Conservation (phyloP, 495 filamentous ascomycete species). For the Pseudomonodictys pantanalensis region DNA sequence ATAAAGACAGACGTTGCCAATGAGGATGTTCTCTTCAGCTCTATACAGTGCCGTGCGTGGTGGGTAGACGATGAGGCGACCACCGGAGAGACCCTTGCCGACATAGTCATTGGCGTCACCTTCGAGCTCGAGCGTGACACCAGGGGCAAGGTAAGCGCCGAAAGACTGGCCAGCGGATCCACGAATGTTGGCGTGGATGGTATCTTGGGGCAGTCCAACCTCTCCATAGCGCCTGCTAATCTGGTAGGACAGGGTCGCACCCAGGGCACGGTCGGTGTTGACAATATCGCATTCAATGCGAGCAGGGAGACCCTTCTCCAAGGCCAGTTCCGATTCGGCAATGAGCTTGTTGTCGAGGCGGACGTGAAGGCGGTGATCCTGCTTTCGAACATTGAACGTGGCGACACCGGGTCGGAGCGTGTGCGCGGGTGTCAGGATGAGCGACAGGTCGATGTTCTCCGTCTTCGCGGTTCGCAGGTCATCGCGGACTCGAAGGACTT, state of each 20-base stretch:
- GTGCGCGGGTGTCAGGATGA: conserved; percentile 95
- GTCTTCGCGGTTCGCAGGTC: conserved; percentile 88
- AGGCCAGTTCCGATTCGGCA: conserved; percentile 90
- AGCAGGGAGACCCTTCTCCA: conserved; percentile 93
- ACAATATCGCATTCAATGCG: conserved; percentile 97
- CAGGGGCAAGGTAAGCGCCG: conserved; percentile 90
- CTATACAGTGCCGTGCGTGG: conserved; percentile 92
- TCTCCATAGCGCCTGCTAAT: conserved; percentile 92
- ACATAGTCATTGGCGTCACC: conserved; percentile 98
- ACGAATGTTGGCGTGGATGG: conserved; percentile 95
- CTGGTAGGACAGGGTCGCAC: conserved; percentile 94
- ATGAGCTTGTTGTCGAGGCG: conserved; percentile 99
- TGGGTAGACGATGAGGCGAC: conserved; percentile 93
- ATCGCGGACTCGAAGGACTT: conserved; percentile 81
- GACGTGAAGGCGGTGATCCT: conserved; percentile 90
- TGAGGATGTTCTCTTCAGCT: conserved; percentile 95
- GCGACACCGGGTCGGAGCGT: conserved; percentile 94
- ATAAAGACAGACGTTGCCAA: conserved; percentile 97
- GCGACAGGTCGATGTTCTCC: conserved; percentile 87
- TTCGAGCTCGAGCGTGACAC: conserved; percentile 94
- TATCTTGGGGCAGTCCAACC: conserved; percentile 86
- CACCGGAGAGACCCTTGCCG: conserved; percentile 94
- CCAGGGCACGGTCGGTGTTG: conserved; percentile 95
- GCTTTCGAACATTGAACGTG: conserved; percentile 98
- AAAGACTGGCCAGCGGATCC: conserved; percentile 99